phyloP scores from a whole-genome alignment of 1,284 basidiomycete species.

The Meira nashicola region DNA sequence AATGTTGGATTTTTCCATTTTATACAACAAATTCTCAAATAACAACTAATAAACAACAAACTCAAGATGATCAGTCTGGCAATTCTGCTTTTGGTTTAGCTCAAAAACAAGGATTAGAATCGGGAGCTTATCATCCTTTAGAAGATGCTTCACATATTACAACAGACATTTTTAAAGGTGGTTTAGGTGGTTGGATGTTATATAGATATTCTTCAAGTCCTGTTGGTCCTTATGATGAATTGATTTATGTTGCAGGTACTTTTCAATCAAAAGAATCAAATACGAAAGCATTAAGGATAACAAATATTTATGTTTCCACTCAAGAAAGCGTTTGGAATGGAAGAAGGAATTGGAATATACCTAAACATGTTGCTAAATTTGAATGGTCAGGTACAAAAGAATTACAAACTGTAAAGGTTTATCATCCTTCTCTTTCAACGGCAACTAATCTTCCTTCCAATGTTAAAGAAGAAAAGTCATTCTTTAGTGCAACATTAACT shows the following conservation, averaged over 20 bases:
- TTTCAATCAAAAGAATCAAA: not conserved
- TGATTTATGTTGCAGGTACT: constrained; percentile 6
- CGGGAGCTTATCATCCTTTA: constrained; percentile 4
- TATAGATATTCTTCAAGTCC: not conserved
- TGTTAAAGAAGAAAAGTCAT: not conserved
- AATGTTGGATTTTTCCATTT: constrained; percentile 6
- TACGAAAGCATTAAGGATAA: not conserved
- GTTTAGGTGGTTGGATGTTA: constrained; percentile 2
- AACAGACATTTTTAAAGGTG: not conserved
- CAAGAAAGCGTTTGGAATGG: constrained; percentile 7
- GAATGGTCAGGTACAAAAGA: not conserved
- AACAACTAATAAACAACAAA: not conserved
- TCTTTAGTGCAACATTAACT: not conserved
- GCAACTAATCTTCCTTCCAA: not conserved
- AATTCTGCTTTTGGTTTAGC: not conserved
- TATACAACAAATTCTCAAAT: not conserved
- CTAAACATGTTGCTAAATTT: constrained; percentile 7
- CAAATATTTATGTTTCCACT: constrained; percentile 13
- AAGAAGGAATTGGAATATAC: constrained; percentile 9
- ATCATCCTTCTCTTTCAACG: not conserved
- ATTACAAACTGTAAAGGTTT: not conserved
- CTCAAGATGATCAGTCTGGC: not conserved
- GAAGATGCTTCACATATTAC: constrained; percentile 1
- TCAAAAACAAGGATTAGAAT: not conserved
- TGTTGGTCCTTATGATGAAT: constrained; percentile 8